Conservation (phyloP, 1,139 yeast genomes). For the Taphrina populina region DNA sequence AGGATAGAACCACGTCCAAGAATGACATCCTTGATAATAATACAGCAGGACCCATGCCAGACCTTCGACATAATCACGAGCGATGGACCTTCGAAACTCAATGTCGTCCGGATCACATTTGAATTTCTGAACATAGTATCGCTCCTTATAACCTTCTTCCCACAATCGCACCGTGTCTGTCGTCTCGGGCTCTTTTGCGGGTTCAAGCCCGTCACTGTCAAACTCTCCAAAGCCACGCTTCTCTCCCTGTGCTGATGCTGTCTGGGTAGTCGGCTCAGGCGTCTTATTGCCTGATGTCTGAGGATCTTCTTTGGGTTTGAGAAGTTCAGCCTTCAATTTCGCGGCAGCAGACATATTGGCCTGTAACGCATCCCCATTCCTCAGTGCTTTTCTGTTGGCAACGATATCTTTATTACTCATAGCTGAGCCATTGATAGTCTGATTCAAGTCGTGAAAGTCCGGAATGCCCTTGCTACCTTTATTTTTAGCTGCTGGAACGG, state of each 20-base stretch:
- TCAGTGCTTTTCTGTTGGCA: conserved; percentile 66
- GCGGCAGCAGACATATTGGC: conserved; percentile 34
- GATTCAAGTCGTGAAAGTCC: conserved; percentile 37
- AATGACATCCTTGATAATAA: conserved; percentile 96
- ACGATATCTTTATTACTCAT: conserved; percentile 42
- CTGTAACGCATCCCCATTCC: conserved; percentile 57
- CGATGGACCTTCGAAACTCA: conserved; percentile 61
- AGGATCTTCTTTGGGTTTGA: conserved; percentile 45
- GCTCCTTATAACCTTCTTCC: conserved; percentile 81
- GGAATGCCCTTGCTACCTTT: conserved; percentile 35
- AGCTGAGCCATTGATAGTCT: conserved; percentile 30
- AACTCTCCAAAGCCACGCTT: conserved; percentile 33
- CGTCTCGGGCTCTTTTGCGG: conserved; percentile 12
- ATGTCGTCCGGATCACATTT: conserved; percentile 61
- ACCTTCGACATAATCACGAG: conserved; percentile 81
- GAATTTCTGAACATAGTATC: conserved; percentile 80
- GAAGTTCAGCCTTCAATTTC: conserved; percentile 24
- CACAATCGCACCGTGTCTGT: conserved; percentile 65
- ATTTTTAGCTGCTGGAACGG: conserved; percentile 13
- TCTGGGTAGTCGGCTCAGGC: conserved; percentile 35
- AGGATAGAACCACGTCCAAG: conserved; percentile 98
- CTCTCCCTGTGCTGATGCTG: conserved; percentile 36
- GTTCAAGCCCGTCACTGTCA: conserved; percentile 18
- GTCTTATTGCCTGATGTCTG: conserved; percentile 41
- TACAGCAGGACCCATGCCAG: conserved; percentile 91